Evolutionary conservation across 345 rosid species (phyloP), one percentile per base, ranked within the genome.

Genomic region (Geranium rotundifolium): DNA sequence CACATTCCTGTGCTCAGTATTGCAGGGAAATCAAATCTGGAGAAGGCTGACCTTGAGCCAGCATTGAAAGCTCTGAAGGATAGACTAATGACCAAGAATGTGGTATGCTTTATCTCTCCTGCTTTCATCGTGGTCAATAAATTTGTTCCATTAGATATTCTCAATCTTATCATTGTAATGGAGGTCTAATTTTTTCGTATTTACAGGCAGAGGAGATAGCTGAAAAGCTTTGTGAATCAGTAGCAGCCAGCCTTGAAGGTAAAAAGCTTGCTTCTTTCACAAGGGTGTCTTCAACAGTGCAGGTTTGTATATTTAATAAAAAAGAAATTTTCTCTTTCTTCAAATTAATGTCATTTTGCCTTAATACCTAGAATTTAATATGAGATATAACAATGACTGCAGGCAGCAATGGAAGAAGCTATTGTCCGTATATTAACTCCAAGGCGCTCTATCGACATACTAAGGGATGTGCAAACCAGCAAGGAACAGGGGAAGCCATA

Each of bases 71-170:
- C 90, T 75, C 96, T 95, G 23, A 95, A 90, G 81, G 99, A 95
- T 69, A 83, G 95, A 77, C 84, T 95, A 61, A 95, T 95, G 99
- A 86, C 96, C 81, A 95, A 95, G 88, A 95, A 95, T 78, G 99
- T 95, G 91, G 99, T 90, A 86, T 62, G 71, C 37, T 6, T 29
- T 23, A 4, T 27, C 5, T 29, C 31, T 7, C 8, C 17, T 59
- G 29, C 37, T 12, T 59, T 14, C 4, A 17, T 59, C 57, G 6
- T 6, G 17, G 56, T 46, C 19, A 10, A 34, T 4, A 41, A 41
- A 5, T 41, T 41, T 41, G 14, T 4, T 41, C 13, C 50, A 41
- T 41, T 12, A 9, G 7, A 1, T 9, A 41, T 12, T 13, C 14
- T 41, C 50, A 41, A 5, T 3, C 50, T 3, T 41, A 41, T 41